Conservation (phyloP, 2,329 filamentous ascomycete genomes). For the Aspergillus viridinutans region DNA sequence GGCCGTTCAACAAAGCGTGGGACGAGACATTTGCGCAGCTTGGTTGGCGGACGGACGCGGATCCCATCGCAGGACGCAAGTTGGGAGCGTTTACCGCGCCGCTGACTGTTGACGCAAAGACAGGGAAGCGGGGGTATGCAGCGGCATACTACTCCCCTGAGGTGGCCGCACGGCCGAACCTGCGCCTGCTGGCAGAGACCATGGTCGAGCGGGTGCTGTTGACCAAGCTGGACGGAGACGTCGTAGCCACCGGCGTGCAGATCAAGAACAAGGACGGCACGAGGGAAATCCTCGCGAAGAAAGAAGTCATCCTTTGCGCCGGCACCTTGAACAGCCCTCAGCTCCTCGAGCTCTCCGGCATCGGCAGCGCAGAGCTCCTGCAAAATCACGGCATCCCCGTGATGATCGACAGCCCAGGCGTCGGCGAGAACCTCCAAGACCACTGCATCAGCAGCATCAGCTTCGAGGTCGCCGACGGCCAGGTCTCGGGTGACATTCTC, state of each 20-base stretch:
- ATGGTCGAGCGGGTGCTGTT: slow-evolving; percentile 46
- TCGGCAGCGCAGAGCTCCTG: slow-evolving; percentile 49
- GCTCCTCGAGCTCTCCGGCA: slow-evolving; percentile 58
- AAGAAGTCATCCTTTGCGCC: slow-evolving; percentile 58
- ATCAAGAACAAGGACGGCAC: slow-evolving; percentile 17
- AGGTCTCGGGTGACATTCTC: slow-evolving; percentile 21
- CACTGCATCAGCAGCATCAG: slow-evolving; percentile 35
- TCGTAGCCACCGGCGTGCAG: slow-evolving; percentile 17
- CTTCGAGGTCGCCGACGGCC: slow-evolving; percentile 19
- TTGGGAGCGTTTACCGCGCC: slow-evolving; percentile 38
- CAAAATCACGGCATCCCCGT: slow-evolving; percentile 39
- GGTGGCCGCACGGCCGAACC: slow-evolving; percentile 40
- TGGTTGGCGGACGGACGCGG: slow-evolving; percentile 19
- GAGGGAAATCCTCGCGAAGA: slow-evolving; percentile 30
- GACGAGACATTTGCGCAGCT: slow-evolving; percentile 17
- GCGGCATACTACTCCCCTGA: slow-evolving; percentile 40
- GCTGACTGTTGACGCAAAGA: slow-evolving; percentile 29
- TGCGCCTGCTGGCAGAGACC: slow-evolving; percentile 46
- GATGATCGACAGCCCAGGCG: slow-evolving; percentile 42
- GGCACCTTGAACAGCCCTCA: slow-evolving; percentile 56
- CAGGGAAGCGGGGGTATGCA: slow-evolving; percentile 36
- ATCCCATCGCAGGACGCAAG: slow-evolving; percentile 37
- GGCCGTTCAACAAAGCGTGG: slow-evolving; percentile 21
- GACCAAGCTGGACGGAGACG: slow-evolving; percentile 22
- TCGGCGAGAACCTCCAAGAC: slow-evolving; percentile 52